Conservation (phyloP, 2,329 filamentous ascomycete genomes). For the Sarocladium oryzae region DNA sequence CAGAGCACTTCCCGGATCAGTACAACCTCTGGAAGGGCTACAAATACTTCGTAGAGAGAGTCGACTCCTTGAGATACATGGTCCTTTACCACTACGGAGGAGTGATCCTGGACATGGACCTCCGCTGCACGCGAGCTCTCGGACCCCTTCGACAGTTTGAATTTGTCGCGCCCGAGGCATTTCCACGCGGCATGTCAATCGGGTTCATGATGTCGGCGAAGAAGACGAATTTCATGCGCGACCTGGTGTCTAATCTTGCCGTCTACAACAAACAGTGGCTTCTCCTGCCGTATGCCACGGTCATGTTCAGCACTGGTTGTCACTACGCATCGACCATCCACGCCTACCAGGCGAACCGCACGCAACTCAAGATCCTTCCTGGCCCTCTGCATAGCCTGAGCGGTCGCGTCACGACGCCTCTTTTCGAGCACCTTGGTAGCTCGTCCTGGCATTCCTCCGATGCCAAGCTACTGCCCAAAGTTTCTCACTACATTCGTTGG, state of each 20-base stretch:
- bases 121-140: slow-evolving; percentile 30
- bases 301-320: slow-evolving; percentile 37
- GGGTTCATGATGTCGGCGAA: slow-evolving; percentile 34
- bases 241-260: slow-evolving; percentile 25
- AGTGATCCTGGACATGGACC: slow-evolving; percentile 59
- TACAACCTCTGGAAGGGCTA: slow-evolving; percentile 64
- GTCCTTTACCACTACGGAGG: slow-evolving; percentile 66
- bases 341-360: slow-evolving; percentile 25
- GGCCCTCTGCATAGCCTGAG: slow-evolving; percentile 33
- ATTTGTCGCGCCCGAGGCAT: slow-evolving; percentile 33
- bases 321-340: slow-evolving; percentile 36
- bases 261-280: slow-evolving; percentile 32
- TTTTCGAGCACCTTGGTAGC: slow-evolving; percentile 34
- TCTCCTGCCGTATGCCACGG: slow-evolving; percentile 30
- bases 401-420: slow-evolving; percentile 30
- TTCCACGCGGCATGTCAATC: slow-evolving; percentile 33
- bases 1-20: slow-evolving; percentile 65
- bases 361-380: slow-evolving; percentile 27
- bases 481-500: background rate
- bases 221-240: slow-evolving; percentile 25
- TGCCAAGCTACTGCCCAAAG: slow-evolving; percentile 13
- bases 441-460: slow-evolving; percentile 37
- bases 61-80: slow-evolving; percentile 69
- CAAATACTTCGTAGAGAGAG: slow-evolving; percentile 63
- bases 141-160: slow-evolving; percentile 32